A percentile compares a stretch with the other conserved stretches of the same genome.
Conservation (phyloP, 2,329 filamentous ascomycete genomes). For the Colletotrichum sp. region DNA sequence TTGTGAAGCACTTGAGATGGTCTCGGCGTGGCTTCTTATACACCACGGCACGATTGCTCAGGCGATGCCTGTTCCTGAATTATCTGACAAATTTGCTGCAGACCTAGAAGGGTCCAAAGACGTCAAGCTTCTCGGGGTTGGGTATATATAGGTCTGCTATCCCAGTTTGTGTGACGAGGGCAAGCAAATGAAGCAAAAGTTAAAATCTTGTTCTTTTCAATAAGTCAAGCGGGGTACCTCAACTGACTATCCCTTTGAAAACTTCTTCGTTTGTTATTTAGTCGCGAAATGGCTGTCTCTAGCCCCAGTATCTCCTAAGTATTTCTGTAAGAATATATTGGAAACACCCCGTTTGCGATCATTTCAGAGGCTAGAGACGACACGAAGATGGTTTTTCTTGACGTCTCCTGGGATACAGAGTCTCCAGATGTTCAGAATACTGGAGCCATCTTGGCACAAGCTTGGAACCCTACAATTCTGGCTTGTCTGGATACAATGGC, state of each 20-base stretch:
- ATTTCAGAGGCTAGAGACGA: background rate
- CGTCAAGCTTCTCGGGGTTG: too few species aligned
- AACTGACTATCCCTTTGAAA: fast-evolving
- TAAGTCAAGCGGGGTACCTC: fast-evolving
- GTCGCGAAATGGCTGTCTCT: fast-evolving
- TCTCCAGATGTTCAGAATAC: background rate
- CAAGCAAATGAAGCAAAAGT: fast-evolving
- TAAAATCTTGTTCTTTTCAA: background rate
- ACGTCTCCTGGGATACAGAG: background rate
- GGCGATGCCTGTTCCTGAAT: background rate
- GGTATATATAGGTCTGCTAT: background rate
- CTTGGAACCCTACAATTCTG: background rate
- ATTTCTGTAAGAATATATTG: fast-evolving
- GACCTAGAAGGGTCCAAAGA: background rate
- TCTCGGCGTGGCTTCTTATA: background rate
- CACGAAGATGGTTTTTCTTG: fast-evolving
- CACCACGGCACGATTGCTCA: fast-evolving
- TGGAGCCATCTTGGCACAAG: too few species aligned
- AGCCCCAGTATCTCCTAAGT: fast-evolving
- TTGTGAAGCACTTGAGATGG: background rate
- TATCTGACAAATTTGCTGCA: fast-evolving
- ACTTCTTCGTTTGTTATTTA: fast-evolving
- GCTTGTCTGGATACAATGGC: fast-evolving
- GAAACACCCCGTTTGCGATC: fast-evolving
- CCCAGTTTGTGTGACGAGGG: background rate